Evolutionary conservation across 768 basidiomycete genomes (phyloP), one percentile per base, ranked within the genome.

Genomic region (Cytidiella melzeri): DNA sequence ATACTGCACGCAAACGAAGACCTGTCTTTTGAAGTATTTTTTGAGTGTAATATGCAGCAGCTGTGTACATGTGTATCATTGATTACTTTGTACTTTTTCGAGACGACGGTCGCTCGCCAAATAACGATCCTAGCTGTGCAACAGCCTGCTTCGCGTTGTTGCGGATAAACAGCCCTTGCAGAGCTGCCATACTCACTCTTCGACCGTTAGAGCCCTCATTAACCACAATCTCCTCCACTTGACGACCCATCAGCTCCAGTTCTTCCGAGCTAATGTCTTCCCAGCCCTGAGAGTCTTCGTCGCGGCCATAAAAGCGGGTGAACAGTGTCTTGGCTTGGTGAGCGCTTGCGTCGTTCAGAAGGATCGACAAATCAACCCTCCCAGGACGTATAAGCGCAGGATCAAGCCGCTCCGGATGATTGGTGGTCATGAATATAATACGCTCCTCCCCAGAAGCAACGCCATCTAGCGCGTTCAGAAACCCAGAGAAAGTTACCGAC

Each of bases 371-470:
- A 65, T 99, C 96, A 38, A 99, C 94, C 9, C 96, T 81, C 15
- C 96, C 96, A 0, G 96, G 95, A 44, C 96, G 83, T 61, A 98
- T 91, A 41, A 99, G 79, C 0, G 95, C 96, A 5, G 92, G 86
- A 67, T 99, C 96, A 28, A 99, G 79, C 54, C 75, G 77, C 52
- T 88, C 82, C 47, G 89, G 64, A 59, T 98, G 96, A 66, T 99
- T 99, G n/a, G 96, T 98, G 0, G 96, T 99, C 84, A 99, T 89
- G 69, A 99, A 99, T 28, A 99, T 81, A 62, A 99, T 85, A n/a
- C 96, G 84, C 60, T 96, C 93, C 69, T 97, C 94, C 37, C 93
- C 92, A 10, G 95, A 96, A 4, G 92, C 95, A 24, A 99, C 95
- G 15, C 96, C 96, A 61, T 99, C 96, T 2, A 99, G 74, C 12